Evolutionary conservation across 2,329 filamentous ascomycete genomes (phyloP).

Genomic region (Alternaria consortialis): DNA sequence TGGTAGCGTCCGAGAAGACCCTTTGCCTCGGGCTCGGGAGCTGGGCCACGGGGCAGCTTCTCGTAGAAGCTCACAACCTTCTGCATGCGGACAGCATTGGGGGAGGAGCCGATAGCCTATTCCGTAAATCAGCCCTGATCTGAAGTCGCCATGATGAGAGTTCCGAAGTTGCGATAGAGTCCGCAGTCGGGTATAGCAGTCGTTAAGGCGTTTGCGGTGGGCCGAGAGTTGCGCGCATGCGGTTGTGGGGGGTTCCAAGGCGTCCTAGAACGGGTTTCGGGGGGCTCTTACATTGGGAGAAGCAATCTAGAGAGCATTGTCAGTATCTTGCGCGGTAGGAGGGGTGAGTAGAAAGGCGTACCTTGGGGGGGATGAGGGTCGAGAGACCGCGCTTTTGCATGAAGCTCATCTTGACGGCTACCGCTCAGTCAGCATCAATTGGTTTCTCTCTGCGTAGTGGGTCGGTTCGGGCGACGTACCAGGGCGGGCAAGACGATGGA

Average conservation of each 20-base stretch:
- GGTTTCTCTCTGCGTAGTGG: slow-evolving; percentile 17
- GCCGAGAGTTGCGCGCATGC: slow-evolving; percentile 17
- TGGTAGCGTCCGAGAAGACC: slow-evolving; percentile 91
- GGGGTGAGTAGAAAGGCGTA: slow-evolving; percentile 56
- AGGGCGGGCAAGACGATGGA: slow-evolving; percentile 48
- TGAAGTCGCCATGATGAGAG: neutral
- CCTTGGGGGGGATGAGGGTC: slow-evolving; percentile 99
- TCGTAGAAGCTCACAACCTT: slow-evolving; percentile 99
- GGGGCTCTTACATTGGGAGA: slow-evolving; percentile 77
- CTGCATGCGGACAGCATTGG: slow-evolving; percentile 97
- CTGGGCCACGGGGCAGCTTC: slow-evolving; percentile 92
- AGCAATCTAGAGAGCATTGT: slow-evolving; percentile 69
- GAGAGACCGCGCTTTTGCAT: slow-evolving; percentile 90
- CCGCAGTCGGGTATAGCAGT: neutral
- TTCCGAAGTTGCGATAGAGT: neutral
- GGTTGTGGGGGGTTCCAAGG: slow-evolving; percentile 16
- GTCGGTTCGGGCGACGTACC: slow-evolving; percentile 36
- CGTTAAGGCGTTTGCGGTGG: slow-evolving; percentile 29
- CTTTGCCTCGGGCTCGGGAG: slow-evolving; percentile 81
- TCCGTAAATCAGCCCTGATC: slow-evolving; percentile 32
- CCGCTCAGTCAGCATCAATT: slow-evolving; percentile 51
- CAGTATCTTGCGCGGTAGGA: slow-evolving; percentile 42
- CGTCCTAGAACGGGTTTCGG: slow-evolving; percentile 16
- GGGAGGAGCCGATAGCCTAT: slow-evolving; percentile 91
- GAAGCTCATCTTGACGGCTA: slow-evolving; percentile 83